Percentiles rank a stretch among this genome's conserved stretches.
Conservation (phyloP, 2,329 filamentous ascomycete species). For the Pseudocercospora musae region DNA sequence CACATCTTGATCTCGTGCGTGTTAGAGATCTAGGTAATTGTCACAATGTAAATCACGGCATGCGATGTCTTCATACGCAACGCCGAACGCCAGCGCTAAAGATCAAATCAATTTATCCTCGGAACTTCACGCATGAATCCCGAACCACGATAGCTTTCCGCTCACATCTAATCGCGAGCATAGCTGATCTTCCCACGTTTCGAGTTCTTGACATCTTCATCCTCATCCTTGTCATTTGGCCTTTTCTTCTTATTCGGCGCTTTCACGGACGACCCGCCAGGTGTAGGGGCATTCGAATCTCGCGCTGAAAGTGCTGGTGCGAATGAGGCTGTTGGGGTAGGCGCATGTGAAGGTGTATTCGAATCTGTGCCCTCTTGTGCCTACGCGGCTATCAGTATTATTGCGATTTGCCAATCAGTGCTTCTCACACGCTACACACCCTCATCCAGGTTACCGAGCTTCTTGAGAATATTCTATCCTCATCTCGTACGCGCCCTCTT, state of each 20-base stretch:
- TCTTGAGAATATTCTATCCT: slow-evolving; percentile 65
- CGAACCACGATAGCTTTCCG: background rate
- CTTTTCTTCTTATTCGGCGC: slow-evolving; percentile 44
- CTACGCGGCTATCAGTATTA: slow-evolving; percentile 14
- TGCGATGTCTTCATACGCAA: background rate
- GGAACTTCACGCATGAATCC: background rate
- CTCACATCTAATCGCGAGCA: slow-evolving; percentile 40
- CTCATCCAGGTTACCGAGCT: slow-evolving; percentile 38
- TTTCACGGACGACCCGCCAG: slow-evolving; percentile 36
- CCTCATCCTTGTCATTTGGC: slow-evolving; percentile 44
- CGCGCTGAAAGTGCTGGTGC: slow-evolving; percentile 40
- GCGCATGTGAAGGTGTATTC: slow-evolving; percentile 45
- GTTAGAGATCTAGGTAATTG: too few species aligned
- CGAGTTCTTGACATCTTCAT: slow-evolving; percentile 43
- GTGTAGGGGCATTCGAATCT: slow-evolving; percentile 44
- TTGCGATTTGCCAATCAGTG: background rate
- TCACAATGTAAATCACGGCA: too few species aligned
- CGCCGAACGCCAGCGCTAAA: background rate
- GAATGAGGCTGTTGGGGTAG: slow-evolving; percentile 47
- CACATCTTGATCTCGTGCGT: too few species aligned
- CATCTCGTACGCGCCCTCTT: slow-evolving; percentile 62
- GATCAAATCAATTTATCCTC: background rate
- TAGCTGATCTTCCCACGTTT: slow-evolving; percentile 53
- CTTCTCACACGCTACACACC: slow-evolving; percentile 18
- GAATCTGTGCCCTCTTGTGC: slow-evolving; percentile 34